Evolutionary conservation across 2,329 filamentous ascomycete genomes (phyloP).

Genomic region (Cercospora zeae-maydis): DNA sequence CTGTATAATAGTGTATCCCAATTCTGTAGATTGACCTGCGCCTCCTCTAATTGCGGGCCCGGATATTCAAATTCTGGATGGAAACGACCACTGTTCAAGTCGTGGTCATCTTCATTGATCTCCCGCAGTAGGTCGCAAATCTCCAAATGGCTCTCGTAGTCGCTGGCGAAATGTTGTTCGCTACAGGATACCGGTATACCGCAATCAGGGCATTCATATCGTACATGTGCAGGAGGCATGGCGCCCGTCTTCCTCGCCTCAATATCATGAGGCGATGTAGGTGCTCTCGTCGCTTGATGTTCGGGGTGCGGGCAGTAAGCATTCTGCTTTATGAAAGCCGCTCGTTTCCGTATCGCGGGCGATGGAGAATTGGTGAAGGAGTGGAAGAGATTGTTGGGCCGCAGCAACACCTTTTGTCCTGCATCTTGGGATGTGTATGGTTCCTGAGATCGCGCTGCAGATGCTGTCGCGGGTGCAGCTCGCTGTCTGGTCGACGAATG

Average conservation of each 20-base stretch:
- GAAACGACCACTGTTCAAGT: constrained; percentile 81
- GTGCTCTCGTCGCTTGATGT: constrained; percentile 70
- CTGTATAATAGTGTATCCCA: constrained; percentile 98
- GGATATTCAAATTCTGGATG: constrained; percentile 95
- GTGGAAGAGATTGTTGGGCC: constrained; percentile 84
- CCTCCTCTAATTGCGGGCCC: constrained; percentile 83
- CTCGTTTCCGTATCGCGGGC: constrained; percentile 79
- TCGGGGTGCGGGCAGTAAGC: constrained; percentile 89
- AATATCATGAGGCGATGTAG: constrained; percentile 61
- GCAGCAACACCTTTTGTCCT: constrained; percentile 48
- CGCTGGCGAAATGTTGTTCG: constrained; percentile 91
- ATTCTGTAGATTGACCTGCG: constrained; percentile 93
- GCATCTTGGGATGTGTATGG: constrained; percentile 18
- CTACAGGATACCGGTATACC: constrained; percentile 91
- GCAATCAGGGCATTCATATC: constrained; percentile 95
- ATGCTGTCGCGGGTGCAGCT: constrained; percentile 21
- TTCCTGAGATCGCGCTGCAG: constrained; percentile 9
- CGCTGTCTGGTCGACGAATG: constrained; percentile 25
- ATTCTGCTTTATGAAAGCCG: constrained; percentile 87
- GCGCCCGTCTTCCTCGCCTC: constrained; percentile 59
- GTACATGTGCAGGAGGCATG: constrained; percentile 72
- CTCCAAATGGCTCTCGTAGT: constrained; percentile 88
- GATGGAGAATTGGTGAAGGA: constrained; percentile 85
- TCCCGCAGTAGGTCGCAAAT: constrained; percentile 87
- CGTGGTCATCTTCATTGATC: constrained; percentile 98